Base-by-base conservation (phyloP, 2,329 filamentous ascomycete genomes). In the Aspergillus sp. region DNA sequence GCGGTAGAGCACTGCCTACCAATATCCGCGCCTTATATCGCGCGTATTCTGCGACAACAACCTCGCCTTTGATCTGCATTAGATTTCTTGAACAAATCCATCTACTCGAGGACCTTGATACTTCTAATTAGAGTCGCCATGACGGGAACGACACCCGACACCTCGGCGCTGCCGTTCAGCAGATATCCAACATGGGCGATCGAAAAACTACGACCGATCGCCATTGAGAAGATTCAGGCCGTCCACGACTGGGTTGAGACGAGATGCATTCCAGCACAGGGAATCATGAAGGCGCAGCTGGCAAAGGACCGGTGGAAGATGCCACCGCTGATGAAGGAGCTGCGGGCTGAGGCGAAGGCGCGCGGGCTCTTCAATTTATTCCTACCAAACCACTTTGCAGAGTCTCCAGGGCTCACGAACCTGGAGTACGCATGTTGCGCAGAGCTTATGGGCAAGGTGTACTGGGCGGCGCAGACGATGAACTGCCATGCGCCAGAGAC, bases 401-500 rank as follows among this genome's bases (percentile, higher is more conserved):
- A 48, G 9, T 53, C 49, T 11, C 49, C 55, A 2, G 55, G 55
- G 2, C 45, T 57, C 43, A 57, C 49, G 22, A 57, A 57, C 20
- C 45, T 57, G 4, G 55, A 57, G 50, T 57, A 57, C 8, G 55
- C 49, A 13, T 53, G 49, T 30, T 53, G 49, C 30, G 55, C 55
- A 5, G 55, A 57, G 50, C 22, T 53, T 44, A 53, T 54, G 49
- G 55, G 55, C 5, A 51, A 34, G 11, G 49, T 48, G 6, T 53
- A 53, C 38, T 53, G 49, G 49, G 55, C 55, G 2, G 50, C 44
- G 13, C 49, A 57, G 50, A 53, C 55, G 20, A 57, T 53, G 49
- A 57, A 57, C 50, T 57, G 55, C 49, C 49, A 53, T 30, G 55
- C 55, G 18, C 55, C 55, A 3, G 55, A 57, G 24, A 57, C 55